phyloP scores from a whole-genome alignment of 495 filamentous ascomycete species.

The Poronia punctata region DNA sequence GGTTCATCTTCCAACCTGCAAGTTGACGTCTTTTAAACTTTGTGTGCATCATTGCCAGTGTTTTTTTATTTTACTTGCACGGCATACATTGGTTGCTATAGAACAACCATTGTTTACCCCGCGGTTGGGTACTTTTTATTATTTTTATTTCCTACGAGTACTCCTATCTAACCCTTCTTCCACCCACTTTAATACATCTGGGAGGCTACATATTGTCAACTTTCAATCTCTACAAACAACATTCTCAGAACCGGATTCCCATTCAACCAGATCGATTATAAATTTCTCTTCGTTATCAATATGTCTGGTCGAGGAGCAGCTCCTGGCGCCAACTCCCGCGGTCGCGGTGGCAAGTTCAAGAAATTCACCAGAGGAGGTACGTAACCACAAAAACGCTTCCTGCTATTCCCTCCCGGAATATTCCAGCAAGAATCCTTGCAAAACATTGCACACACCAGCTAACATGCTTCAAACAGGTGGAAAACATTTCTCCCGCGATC shows the following conservation, averaged over 20 bases:
- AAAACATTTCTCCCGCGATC: constrained; percentile 87
- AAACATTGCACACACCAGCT: not conserved
- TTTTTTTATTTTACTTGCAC: too few species aligned
- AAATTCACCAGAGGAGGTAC: constrained; percentile 89
- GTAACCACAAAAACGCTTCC: constrained; percentile 21
- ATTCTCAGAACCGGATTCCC: not conserved
- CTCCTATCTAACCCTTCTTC: too few species aligned
- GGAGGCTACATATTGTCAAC: too few species aligned
- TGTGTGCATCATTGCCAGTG: too few species aligned
- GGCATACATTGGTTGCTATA: too few species aligned
- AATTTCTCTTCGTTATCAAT: constrained; percentile 5
- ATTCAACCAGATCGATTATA: constrained; percentile 2
- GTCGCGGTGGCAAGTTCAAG: constrained; percentile 86
- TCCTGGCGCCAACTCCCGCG: constrained; percentile 48
- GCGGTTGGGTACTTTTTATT: too few species aligned
- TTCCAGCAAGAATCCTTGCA: constrained; percentile 3
- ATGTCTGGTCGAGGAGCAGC: constrained; percentile 56
- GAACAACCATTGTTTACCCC: too few species aligned
- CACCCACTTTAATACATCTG: too few species aligned
- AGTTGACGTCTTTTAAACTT: too few species aligned
- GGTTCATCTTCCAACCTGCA: too few species aligned
- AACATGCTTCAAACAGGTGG: constrained; percentile 54
- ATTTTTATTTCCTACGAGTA: constrained; percentile 9
- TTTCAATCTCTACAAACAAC: constrained; percentile 4
- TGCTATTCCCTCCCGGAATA: not conserved